Percentiles rank a stretch among this genome's conserved stretches.
These are phyloP conservation scores for Paradendryphiella salina DNA, from an alignment of 2,329 filamentous ascomycete genomes.

Conservation along the genomic window DNA sequence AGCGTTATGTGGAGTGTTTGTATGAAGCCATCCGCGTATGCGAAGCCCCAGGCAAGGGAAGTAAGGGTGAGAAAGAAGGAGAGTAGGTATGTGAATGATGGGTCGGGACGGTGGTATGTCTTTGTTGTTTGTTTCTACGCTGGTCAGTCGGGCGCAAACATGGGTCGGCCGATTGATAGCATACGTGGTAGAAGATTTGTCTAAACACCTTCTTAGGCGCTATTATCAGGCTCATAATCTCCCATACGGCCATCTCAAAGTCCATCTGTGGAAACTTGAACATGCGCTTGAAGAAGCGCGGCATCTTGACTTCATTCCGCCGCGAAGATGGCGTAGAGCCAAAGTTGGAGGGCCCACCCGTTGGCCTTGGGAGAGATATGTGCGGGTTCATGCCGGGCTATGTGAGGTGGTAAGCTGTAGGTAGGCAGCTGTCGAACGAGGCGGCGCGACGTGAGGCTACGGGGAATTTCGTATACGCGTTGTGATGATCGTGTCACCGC, in stretches of 20 bases:
- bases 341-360: slow-evolving; percentile 58
- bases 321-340: slow-evolving; percentile 55
- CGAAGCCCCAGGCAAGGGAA: slow-evolving; percentile 62
- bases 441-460: neutral
- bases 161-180: neutral
- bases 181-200: slow-evolving; percentile 70
- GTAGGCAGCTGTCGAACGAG: neutral
- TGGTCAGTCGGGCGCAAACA: neutral
- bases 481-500: slow-evolving; percentile 9
- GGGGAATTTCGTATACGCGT: neutral
- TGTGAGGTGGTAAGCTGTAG: neutral
- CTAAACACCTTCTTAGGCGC: slow-evolving; percentile 72
- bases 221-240: slow-evolving; percentile 69
- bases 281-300: slow-evolving; percentile 68
- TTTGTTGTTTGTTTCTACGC: slow-evolving; percentile 65
- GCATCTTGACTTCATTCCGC: slow-evolving; percentile 61
- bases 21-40: slow-evolving; percentile 53
- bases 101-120: slow-evolving; percentile 70
- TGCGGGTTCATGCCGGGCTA: slow-evolving; percentile 58
- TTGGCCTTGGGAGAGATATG: slow-evolving; percentile 62
- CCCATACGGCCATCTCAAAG: slow-evolving; percentile 74
- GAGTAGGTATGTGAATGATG: slow-evolving; percentile 70
- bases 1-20: slow-evolving; percentile 52
- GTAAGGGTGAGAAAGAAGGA: slow-evolving; percentile 64
- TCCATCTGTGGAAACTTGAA: slow-evolving; percentile 77